A percentile compares a stretch with the other conserved stretches of the same genome.
Evolutionary conservation across 2,329 filamentous ascomycete species (phyloP).

Genomic region (Fusarium newnesense): DNA sequence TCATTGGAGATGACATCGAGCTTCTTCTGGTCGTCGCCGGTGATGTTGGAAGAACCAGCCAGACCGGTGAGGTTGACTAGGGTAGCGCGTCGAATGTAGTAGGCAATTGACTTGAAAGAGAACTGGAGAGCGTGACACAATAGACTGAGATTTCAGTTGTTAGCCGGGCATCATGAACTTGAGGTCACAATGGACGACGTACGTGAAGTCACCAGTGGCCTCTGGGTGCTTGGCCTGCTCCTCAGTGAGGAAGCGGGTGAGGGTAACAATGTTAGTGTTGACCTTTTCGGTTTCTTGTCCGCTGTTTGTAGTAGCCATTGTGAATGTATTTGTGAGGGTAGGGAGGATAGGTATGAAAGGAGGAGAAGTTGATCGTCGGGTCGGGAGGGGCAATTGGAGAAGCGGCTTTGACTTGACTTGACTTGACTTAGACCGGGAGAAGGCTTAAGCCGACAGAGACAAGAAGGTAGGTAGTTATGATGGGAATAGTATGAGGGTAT

Average conservation of each 20-base stretch:
- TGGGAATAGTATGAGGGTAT: constrained; percentile 33
- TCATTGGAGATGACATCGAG: constrained; percentile 99
- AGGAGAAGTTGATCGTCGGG: constrained; percentile 23
- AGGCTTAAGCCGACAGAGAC: constrained; percentile 29
- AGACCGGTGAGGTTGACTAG: constrained; percentile 96
- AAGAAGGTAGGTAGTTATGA: constrained; percentile 14
- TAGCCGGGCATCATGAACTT: constrained; percentile 22
- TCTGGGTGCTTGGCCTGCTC: constrained; percentile 94
- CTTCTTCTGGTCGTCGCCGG: constrained; percentile 99
- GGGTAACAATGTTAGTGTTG: constrained; percentile 95
- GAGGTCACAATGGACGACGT: constrained; percentile 40
- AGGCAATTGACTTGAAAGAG: constrained; percentile 99
- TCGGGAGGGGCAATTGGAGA: constrained; percentile 27
- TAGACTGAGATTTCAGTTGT: constrained; percentile 65
- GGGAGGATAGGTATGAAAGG: too few species aligned
- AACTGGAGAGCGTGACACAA: constrained; percentile 98
- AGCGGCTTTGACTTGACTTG: constrained; percentile 6
- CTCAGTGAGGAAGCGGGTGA: constrained; percentile 95
- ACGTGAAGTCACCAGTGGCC: constrained; percentile 99
- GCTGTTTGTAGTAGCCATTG: constrained; percentile 52
- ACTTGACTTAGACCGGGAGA: constrained; percentile 23
- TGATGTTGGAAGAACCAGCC: constrained; percentile 92
- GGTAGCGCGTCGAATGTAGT: constrained; percentile 97
- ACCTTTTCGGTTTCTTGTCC: constrained; percentile 76
- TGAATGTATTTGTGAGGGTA: constrained; percentile 34